Evolutionary conservation across 352 stramenopile species (phyloP), one percentile per base, ranked within the genome.

Genomic region (Aphanomyces cochlioides): DNA sequence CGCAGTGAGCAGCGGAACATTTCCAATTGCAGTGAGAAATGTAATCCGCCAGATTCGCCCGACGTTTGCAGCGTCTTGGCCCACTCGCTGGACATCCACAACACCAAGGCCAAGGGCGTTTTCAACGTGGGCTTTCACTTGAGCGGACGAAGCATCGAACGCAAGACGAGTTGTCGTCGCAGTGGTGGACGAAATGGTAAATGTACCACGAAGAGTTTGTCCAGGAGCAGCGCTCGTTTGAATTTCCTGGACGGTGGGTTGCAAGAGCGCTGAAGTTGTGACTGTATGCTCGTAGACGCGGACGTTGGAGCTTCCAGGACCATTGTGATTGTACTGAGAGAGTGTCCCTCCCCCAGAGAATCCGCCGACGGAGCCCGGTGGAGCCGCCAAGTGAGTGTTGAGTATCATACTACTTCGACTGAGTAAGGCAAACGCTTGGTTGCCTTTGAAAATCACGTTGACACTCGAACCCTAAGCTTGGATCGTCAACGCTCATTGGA

Each of bases 271-370:
- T 47, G 69, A 88, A 12, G 90, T 98, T 60, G 90, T 89, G 40
- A 99, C 70, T 0, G 93, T 98, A 47, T 97, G 95, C 10, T 98
- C 75, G 47, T 97, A 97, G 19, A 98, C 89, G 34, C 93, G 82
- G 19, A 93, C 80, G 63, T 77, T 97, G 7, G 86, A 71, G 68
- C 92, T 97, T 7, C 96, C 96, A 5, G 93, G 95, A 1, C 96
- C 96, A 73, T 98, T 98, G 15, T 90, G 77, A 66, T 99, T 98
- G 75, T 97, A 97, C 57, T 83, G 82, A 39, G 73, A 77, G 8
- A 98, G 75, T 48, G 89, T 96, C 1, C 89, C 92, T 15, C 93
- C 95, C 15, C 95, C 93, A 37, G 90, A 88, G 72, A 98, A 98
- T 0, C 95, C 95, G 13, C 96, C 93, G 7, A 99, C 82, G 5